Conservation (phyloP, 495 filamentous ascomycete species). For the Trichoderma orchidacearum region DNA sequence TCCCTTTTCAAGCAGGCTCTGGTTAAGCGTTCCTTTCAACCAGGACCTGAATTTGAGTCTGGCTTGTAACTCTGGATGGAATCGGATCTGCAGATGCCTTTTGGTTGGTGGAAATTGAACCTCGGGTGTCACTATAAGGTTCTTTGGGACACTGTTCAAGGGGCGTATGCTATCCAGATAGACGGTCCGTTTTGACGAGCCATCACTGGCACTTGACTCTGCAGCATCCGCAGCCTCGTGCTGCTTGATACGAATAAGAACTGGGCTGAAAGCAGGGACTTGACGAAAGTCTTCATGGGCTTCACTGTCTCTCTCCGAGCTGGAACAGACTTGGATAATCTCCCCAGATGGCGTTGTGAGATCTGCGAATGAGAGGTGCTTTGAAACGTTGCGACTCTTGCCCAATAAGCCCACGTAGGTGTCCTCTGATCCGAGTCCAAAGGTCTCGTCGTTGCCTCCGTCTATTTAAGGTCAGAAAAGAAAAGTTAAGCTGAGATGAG, state of each 20-base stretch:
- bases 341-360: neutral
- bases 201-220: neutral
- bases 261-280: slow-evolving; percentile 23
- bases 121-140: slow-evolving; percentile 59
- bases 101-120: slow-evolving; percentile 58
- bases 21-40: slow-evolving; percentile 36
- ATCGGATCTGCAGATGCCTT: slow-evolving; percentile 77
- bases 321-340: slow-evolving; percentile 22
- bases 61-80: slow-evolving; percentile 44
- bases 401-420: slow-evolving; percentile 2
- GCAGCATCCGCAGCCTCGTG: neutral
- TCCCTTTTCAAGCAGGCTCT: slow-evolving; percentile 31
- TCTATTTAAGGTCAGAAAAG: neutral
- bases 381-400: slow-evolving; percentile 2
- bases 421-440: neutral
- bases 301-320: slow-evolving; percentile 6
- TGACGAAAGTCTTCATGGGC: slow-evolving; percentile 15
- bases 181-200: slow-evolving; percentile 5
- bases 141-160: slow-evolving; percentile 63
- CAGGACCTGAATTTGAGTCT: slow-evolving; percentile 46
- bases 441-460: neutral
- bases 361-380: slow-evolving; percentile 3
- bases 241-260: slow-evolving; percentile 11
- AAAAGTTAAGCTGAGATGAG: no score
- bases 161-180: slow-evolving; percentile 43